Evolutionary conservation across 495 filamentous ascomycete species (phyloP).

Genomic region (Hypoxylon perforatum): DNA sequence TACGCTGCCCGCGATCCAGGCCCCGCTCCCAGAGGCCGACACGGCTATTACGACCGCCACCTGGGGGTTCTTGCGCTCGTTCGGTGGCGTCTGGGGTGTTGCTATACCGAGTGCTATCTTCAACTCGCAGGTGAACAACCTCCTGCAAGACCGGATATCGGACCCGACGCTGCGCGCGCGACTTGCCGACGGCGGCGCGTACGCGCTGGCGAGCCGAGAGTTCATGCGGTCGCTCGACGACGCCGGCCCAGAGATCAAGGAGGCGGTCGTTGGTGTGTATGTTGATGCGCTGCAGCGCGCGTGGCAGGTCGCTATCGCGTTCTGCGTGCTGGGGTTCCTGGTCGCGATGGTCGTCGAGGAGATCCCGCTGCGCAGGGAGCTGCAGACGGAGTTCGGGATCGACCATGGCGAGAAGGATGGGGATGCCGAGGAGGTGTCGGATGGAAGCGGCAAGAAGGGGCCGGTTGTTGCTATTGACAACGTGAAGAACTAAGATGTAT

Average conservation of each 20-base stretch:
- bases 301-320: conserved; percentile 38
- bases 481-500: too few relatives aligned
- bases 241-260: neutral
- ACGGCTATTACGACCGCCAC: conserved; percentile 44
- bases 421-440: too few relatives aligned
- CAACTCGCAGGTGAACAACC: conserved; percentile 39
- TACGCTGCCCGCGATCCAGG: conserved; percentile 43
- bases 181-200: neutral
- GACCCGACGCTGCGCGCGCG: neutral
- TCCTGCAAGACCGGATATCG: neutral
- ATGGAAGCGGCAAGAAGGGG: too few relatives aligned
- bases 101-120: conserved; percentile 54
- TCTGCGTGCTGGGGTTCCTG: conserved; percentile 34
- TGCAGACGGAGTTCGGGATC: conserved; percentile 40
- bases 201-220: neutral
- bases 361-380: conserved; percentile 31
- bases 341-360: conserved; percentile 40
- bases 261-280: conserved; percentile 33
- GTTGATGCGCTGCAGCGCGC: conserved; percentile 21
- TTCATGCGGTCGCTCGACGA: neutral
- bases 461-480: too few relatives aligned
- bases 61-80: conserved; percentile 52
- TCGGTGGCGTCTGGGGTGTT: conserved; percentile 57
- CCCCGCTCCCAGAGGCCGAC: conserved; percentile 43
- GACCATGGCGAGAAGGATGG: neutral